These are phyloP conservation scores for Laguncularia racemosa DNA, from an alignment of 345 rosid genomes.

Conservation along the genomic window DNA sequence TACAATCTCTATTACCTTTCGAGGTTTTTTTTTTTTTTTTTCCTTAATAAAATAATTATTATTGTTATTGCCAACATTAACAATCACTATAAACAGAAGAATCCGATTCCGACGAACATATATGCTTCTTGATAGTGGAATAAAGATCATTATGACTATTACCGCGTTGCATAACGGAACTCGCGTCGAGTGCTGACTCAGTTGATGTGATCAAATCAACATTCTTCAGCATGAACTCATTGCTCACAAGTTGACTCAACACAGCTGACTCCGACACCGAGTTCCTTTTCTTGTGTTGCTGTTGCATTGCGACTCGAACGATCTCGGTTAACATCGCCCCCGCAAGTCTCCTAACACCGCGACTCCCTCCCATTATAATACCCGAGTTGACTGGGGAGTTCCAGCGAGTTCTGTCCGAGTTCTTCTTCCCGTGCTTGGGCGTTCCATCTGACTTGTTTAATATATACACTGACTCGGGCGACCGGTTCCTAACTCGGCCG, in stretches of 20 bases:
- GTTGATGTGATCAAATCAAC: conserved; percentile 29
- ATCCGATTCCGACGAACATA: conserved; percentile 48
- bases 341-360: conserved; percentile 61
- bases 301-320: conserved; percentile 56
- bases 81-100: conserved; percentile 67
- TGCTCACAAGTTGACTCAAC: conserved; percentile 61
- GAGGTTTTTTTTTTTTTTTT: not conserved
- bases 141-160: conserved; percentile 6
- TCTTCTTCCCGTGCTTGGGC: conserved; percentile 21
- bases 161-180: conserved; percentile 20
- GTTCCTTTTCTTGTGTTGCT: conserved; percentile 50
- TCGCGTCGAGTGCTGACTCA: conserved; percentile 45
- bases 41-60: too few relatives aligned
- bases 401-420: conserved; percentile 28
- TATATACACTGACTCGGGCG: conserved; percentile 57
- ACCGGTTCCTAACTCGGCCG: conserved; percentile 41
- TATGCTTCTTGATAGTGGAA: not conserved
- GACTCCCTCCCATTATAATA: conserved; percentile 64
- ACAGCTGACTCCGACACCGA: conserved; percentile 43
- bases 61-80: conserved; percentile 12
- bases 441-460: conserved; percentile 20
- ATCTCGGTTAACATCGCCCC: conserved; percentile 61
- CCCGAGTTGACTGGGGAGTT: conserved; percentile 32
- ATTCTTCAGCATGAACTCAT: conserved; percentile 33
- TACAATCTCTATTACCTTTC: not conserved